Conservation (phyloP, 768 basidiomycete species). For the Rhizopogon rudus region DNA sequence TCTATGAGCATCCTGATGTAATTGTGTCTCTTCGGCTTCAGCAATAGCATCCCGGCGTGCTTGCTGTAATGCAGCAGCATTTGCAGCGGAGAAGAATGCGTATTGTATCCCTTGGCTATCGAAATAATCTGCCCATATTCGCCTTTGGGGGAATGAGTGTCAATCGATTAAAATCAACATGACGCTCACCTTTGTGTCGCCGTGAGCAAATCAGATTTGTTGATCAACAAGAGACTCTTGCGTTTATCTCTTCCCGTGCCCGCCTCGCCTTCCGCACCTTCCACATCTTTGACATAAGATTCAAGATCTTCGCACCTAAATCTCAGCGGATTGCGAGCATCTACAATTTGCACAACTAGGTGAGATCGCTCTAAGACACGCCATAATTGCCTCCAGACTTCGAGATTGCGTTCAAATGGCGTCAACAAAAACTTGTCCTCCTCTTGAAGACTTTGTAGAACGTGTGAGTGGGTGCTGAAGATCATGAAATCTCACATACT, state of each 20-base stretch:
- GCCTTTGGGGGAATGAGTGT: conserved; percentile 35
- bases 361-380: conserved; percentile 93
- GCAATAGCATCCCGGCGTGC: conserved; percentile 48
- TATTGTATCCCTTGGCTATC: conserved; percentile 69
- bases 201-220: conserved; percentile 93
- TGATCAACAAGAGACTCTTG: conserved; percentile 79
- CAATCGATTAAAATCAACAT: not conserved
- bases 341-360: conserved; percentile 92
- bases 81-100: conserved; percentile 92
- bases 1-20: not conserved
- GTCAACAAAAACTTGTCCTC: conserved; percentile 84
- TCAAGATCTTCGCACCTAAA: conserved; percentile 94
- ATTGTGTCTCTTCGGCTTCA: conserved; percentile 17
- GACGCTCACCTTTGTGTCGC: conserved; percentile 68
- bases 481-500: conserved; percentile 47
- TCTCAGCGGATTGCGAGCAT: conserved; percentile 88
- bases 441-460: conserved; percentile 70
- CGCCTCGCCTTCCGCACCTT: conserved; percentile 74
- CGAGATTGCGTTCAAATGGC: conserved; percentile 94
- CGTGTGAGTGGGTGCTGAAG: not conserved
- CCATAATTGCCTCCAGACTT: conserved; percentile 99
- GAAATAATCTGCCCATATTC: conserved; percentile 89
- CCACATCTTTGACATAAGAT: conserved; percentile 78
- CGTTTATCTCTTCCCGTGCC: conserved; percentile 73
- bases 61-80: conserved; percentile 81